phyloP scores from a whole-genome alignment of 1,284 basidiomycete genomes.

The Violaceomyces palustris region DNA sequence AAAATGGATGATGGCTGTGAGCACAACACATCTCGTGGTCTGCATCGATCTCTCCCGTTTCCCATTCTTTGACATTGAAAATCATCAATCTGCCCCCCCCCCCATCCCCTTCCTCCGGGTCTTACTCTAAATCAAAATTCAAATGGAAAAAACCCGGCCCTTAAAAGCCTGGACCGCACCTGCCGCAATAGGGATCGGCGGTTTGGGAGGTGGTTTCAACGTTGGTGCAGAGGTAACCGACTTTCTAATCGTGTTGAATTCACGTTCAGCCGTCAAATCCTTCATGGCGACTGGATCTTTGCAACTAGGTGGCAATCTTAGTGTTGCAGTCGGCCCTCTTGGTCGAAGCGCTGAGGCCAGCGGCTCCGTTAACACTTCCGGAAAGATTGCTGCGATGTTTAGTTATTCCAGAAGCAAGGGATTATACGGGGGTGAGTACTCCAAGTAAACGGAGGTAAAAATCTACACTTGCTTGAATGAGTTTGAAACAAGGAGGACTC shows the following conservation, averaged over 20 bases:
- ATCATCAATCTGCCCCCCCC: neutral
- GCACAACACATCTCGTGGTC: conserved; percentile 50
- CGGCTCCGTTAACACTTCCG: conserved; percentile 77
- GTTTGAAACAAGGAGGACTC: too few species aligned
- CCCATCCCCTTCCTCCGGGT: neutral
- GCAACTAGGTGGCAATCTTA: conserved; percentile 64
- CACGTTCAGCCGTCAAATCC: conserved; percentile 65
- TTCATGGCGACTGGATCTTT: conserved; percentile 94
- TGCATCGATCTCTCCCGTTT: conserved; percentile 3
- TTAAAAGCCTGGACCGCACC: conserved; percentile 87
- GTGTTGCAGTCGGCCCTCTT: conserved; percentile 80
- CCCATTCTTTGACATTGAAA: neutral
- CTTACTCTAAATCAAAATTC: too few species aligned
- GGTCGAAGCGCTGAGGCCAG: conserved; percentile 91
- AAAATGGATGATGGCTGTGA: conserved; percentile 73
- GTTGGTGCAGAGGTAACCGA: conserved; percentile 84
- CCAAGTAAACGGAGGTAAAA: too few species aligned
- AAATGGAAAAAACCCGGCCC: too few species aligned
- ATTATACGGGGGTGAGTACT: conserved; percentile 81
- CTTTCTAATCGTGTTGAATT: conserved; percentile 87
- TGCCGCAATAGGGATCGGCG: conserved; percentile 86
- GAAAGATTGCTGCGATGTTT: conserved; percentile 86
- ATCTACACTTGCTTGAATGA: too few species aligned
- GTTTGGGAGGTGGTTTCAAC: conserved; percentile 73
- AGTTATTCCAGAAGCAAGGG: conserved; percentile 87